Percentiles rank a stretch among this genome's conserved stretches.
These are phyloP conservation scores for Lasiosphaeriaceae sp. DNA, from an alignment of 495 filamentous ascomycete genomes.

Conservation along the genomic window DNA sequence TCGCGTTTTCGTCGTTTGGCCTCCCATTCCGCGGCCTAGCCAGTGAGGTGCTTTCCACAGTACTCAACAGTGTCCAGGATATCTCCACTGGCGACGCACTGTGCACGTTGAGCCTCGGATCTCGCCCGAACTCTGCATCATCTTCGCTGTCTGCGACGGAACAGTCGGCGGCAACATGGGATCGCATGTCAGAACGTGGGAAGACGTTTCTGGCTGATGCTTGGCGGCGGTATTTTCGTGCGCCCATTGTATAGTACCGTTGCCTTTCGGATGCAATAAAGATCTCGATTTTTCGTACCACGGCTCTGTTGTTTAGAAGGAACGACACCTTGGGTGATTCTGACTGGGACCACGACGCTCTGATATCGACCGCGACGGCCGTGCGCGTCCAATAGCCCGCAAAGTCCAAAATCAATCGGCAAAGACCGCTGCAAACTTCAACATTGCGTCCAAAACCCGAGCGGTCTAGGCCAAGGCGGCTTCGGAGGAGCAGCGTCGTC, in stretches of 20 bases:
- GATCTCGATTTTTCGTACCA: not conserved
- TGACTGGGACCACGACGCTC: not conserved
- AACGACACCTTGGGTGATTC: not conserved
- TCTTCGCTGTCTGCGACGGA: no score
- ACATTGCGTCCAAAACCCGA: not conserved
- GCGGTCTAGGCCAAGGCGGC: not conserved
- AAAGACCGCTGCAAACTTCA: not conserved
- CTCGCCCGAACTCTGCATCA: no score
- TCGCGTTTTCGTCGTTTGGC: no score
- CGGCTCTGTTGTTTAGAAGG: not conserved
- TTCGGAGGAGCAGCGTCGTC: not conserved
- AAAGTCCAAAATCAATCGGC: not conserved
- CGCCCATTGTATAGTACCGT: not conserved
- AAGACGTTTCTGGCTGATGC: no score
- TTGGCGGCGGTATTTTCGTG: not conserved
- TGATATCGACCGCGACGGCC: not conserved
- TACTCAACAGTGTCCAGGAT: no score
- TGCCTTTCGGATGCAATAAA: not conserved
- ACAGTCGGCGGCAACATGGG: no score
- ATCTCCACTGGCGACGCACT: no score
- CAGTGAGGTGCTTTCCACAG: no score
- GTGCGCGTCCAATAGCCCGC: not conserved
- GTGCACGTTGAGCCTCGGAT: no score
- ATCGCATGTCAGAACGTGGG: no score
- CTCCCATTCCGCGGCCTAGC: no score